Conservation (phyloP, 805 yeast genomes). For the Saccharomycopsis olivae region DNA sequence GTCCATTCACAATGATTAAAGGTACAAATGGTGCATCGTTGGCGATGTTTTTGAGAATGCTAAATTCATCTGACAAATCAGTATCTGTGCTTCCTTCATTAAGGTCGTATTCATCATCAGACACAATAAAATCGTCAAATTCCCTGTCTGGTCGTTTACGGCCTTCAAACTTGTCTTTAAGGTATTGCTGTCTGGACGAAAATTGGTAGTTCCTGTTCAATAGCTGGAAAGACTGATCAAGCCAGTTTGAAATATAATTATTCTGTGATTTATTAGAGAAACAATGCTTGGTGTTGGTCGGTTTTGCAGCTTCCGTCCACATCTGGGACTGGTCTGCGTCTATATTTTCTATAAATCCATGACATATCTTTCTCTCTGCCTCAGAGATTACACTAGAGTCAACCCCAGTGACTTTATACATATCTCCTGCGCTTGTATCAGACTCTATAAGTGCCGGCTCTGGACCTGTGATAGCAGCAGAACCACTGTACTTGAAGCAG, state of each 20-base stretch:
- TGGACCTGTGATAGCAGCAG: not conserved
- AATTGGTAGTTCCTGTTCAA: constrained; percentile 12
- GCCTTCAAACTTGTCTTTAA: constrained; percentile 5
- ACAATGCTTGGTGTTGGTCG: not conserved
- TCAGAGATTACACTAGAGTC: not conserved
- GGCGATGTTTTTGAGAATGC: constrained; percentile 1
- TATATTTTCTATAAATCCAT: not conserved
- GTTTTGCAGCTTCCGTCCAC: not conserved
- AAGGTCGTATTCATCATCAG: too few species aligned
- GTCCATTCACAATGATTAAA: constrained; percentile 56
- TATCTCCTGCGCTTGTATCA: not conserved
- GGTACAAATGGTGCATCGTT: constrained; percentile 37
- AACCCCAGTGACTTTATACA: not conserved
- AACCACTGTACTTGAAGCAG: not conserved
- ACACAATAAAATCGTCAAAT: constrained; percentile 3
- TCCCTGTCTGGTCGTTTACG: not conserved
- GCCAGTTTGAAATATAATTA: constrained; percentile 6
- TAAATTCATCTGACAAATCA: constrained; percentile 16
- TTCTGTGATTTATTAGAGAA: not conserved
- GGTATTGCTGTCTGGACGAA: constrained; percentile 1
- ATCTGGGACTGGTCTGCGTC: not conserved
- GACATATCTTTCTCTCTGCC: not conserved
- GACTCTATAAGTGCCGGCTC: not conserved
- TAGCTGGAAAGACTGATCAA: constrained; percentile 7
- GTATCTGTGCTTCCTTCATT: too few species aligned